These are phyloP conservation scores for Zygoascus flipseniorum DNA, from an alignment of 805 yeast genomes.

Conservation along the genomic window DNA sequence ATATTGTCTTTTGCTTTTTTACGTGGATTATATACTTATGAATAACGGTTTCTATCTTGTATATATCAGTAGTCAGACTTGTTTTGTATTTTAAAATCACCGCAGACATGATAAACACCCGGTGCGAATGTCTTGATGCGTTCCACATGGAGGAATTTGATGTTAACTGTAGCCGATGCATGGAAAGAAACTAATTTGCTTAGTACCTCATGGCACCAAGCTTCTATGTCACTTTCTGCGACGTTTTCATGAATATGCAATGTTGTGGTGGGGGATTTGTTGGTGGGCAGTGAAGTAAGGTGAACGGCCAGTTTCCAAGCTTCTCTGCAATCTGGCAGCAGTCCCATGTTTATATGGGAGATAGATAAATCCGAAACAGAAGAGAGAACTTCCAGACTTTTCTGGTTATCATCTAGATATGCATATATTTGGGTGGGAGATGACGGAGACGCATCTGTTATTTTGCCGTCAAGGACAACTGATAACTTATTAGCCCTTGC, in stretches of 20 bases:
- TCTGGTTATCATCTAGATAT: constrained; percentile 57
- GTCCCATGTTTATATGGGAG: constrained; percentile 66
- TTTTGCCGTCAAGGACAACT: constrained; percentile 29
- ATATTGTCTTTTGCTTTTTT: neutral
- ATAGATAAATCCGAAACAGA: constrained; percentile 20
- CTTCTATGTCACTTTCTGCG: constrained; percentile 34
- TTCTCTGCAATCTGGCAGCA: constrained; percentile 61
- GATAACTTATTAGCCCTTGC: constrained; percentile 37
- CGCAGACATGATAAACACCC: constrained; percentile 70
- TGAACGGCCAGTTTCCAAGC: constrained; percentile 46
- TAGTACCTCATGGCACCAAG: constrained; percentile 23
- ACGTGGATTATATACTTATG: neutral
- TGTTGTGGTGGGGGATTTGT: constrained; percentile 7
- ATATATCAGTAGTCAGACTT: neutral
- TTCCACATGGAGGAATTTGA: constrained; percentile 38
- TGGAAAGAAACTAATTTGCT: constrained; percentile 2
- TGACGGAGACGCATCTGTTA: constrained; percentile 22
- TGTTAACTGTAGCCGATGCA: neutral
- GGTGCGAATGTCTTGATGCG: constrained; percentile 82
- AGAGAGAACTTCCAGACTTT: constrained; percentile 34
- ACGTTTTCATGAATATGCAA: constrained; percentile 75
- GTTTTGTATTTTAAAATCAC: constrained; percentile 30
- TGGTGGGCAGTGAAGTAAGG: constrained; percentile 10
- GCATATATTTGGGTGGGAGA: constrained; percentile 36
- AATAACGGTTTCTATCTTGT: neutral